Evolutionary conservation across 73 alveolate genomes (phyloP), one percentile per base, ranked within the genome.

Genomic region (Paramecium octaurelia): DNA sequence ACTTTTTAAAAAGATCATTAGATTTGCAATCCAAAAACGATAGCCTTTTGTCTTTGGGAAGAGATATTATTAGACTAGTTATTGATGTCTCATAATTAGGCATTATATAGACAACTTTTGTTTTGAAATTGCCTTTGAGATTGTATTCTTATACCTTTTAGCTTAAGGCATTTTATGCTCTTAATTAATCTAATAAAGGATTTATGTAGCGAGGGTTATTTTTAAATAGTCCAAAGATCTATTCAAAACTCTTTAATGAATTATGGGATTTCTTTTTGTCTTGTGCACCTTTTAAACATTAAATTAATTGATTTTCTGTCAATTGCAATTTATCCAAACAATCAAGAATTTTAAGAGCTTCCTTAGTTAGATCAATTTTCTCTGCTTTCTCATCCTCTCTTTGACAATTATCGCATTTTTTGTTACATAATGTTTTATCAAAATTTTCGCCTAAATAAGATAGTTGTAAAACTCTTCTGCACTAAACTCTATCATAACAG

Each of bases 391-490:
- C 57, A 57, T 46, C 50, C 12, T 31, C 84, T n/a, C 59, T 90
- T 18, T 42, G 11, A 36, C 94, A 90, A 36, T 90, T 90, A 57
- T 90, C 94, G 35, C 94, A 90, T 60, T 42, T 90, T 21, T 75
- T 76, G 16, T 75, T 84, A 50, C 97, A 93, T 21, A 42, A 59
- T 27, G 77, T 57, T 44, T 36, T 35, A 43, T 69, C 88, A 80
- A 93, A 93, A 73, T 92, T 86, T 54, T 93, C 97, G 8, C 95
- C 95, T 21, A 93, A 90, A 73, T 93, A 87, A 1, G 60, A 34
- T 16, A 93, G 54, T 75, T 92, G 64, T 77, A 93, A 14, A 14
- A 83, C 94, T 40, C 97, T 80, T 42, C 97, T 54, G 38, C 97
- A 93, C 8, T 20, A 59, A 10, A 42, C 43, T 64, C 54, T 7